These are phyloP conservation scores for Colletotrichum trifolii DNA, from an alignment of 2,329 filamentous ascomycete species.

Conservation along the genomic window DNA sequence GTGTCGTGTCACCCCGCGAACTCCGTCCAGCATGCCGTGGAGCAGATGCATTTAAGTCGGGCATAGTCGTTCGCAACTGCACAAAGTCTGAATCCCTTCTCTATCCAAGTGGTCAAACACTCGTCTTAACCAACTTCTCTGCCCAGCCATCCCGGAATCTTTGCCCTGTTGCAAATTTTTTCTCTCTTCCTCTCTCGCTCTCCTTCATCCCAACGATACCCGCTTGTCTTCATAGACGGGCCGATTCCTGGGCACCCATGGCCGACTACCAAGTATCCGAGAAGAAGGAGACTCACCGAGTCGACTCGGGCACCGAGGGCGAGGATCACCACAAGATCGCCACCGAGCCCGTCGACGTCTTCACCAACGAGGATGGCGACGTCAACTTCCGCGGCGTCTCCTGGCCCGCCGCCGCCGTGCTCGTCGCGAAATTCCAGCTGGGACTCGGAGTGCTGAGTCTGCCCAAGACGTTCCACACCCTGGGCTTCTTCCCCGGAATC, in stretches of 20 bases:
- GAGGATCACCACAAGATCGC: conserved; percentile 1
- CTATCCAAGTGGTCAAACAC: conserved; percentile 1
- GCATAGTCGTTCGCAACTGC: conserved; percentile 5
- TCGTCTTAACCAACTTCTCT: neutral
- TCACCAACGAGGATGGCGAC: conserved; percentile 1
- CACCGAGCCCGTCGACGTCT: conserved; percentile 3
- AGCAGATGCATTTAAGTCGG: neutral
- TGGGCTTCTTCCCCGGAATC: conserved; percentile 59
- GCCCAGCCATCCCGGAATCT: neutral
- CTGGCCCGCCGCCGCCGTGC: neutral
- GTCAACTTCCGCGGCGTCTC: conserved; percentile 5
- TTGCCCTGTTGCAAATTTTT: neutral
- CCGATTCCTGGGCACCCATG: conserved; percentile 4
- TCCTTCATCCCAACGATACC: neutral
- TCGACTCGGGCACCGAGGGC: neutral
- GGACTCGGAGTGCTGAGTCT: conserved; percentile 60
- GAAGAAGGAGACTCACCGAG: conserved; percentile 1
- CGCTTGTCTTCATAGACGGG: neutral
- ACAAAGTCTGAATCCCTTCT: neutral
- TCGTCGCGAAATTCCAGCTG: conserved; percentile 51
- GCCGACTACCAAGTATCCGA: conserved; percentile 7
- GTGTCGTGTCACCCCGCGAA: conserved; percentile 3
- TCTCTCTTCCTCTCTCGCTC: neutral
- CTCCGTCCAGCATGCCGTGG: neutral
- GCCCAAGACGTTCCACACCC: conserved; percentile 54